Evolutionary conservation across 257 asterid genomes (phyloP), one percentile per base, ranked within the genome.

Genomic region (Solanum clarkiae): DNA sequence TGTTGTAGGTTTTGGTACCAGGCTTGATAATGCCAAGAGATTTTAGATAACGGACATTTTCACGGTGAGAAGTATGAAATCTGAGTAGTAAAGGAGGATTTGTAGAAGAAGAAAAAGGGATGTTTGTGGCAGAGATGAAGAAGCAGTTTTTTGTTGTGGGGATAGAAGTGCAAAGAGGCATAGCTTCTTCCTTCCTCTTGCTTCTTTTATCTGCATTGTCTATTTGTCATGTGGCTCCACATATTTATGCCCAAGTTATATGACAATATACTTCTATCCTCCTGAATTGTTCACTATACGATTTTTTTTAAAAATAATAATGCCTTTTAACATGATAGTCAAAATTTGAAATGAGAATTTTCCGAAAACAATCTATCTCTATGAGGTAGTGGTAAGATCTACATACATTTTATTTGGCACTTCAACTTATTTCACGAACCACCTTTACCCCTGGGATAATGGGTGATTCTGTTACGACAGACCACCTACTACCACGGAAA

Each of bases 11-110:
- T 81, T 83, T 85, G 36, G 82, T 81, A 12, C 72, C 79, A 10
- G 84, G 60, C 18, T 85, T 86, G 51, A 84, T 83, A 66, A 89
- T 45, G 14, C 91, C 90, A 10, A 89, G 60, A 13, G 91, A 87
- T 45, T 71, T 84, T 40, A 89, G 90, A 82, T 89, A 87, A 1
- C 88, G 86, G 54, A 89, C 81, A 75, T 86, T 84, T 49, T 87
- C 90, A 1, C 85, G 87, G 68, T 87, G 85, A 20, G 81, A 80
- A 40, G 88, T 89, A 7, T 80, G 88, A 26, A 89, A 89, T 42
- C 36, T 87, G 55, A 87, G 85, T 51, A 56, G 20, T 62, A 57
- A 36, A 29, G 69, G 72, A 57, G 84, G 87, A 45, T 51, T 80
- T 45, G 86, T 20, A 13, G 86, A 65, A 13, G 85, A 49, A 60